phyloP scores from a whole-genome alignment of 2,329 filamentous ascomycete genomes.

The Rhynchosporium graminicola region DNA sequence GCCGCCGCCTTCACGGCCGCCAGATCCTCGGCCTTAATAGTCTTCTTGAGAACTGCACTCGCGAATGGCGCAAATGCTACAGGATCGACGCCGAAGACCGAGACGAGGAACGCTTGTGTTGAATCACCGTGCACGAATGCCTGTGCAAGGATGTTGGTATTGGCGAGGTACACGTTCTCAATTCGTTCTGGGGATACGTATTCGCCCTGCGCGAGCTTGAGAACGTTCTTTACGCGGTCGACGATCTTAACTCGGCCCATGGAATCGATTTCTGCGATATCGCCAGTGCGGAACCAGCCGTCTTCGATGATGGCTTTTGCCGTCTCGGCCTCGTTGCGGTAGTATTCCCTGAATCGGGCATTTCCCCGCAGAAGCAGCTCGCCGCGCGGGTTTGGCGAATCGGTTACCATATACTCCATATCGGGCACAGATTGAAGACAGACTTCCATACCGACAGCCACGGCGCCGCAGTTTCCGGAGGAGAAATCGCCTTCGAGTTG shows the following conservation, averaged over 20 bases:
- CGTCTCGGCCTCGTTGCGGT: slow-evolving; percentile 87
- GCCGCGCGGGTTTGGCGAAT: slow-evolving; percentile 87
- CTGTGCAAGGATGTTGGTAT: slow-evolving; percentile 73
- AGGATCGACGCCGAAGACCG: slow-evolving; percentile 84
- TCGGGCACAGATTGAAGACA: slow-evolving; percentile 88
- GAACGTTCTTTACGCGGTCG: slow-evolving; percentile 97
- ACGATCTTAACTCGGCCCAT: slow-evolving; percentile 89
- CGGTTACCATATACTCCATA: slow-evolving; percentile 86
- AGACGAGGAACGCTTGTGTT: slow-evolving; percentile 78
- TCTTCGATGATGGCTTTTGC: slow-evolving; percentile 78
- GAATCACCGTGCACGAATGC: slow-evolving; percentile 92
- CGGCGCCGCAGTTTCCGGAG: slow-evolving; percentile 78
- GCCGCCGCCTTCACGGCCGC: slow-evolving; percentile 67
- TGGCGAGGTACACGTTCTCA: slow-evolving; percentile 90
- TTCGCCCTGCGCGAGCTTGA: slow-evolving; percentile 96
- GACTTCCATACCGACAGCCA: slow-evolving; percentile 67
- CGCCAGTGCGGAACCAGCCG: slow-evolving; percentile 96
- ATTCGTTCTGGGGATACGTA: slow-evolving; percentile 97
- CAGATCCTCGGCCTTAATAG: slow-evolving; percentile 63
- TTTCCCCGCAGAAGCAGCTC: slow-evolving; percentile 83
- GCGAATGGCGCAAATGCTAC: slow-evolving; percentile 81
- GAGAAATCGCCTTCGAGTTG: slow-evolving; percentile 73
- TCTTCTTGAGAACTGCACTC: slow-evolving; percentile 70
- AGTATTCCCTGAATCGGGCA: slow-evolving; percentile 84
- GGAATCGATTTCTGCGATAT: slow-evolving; percentile 83